phyloP scores from a whole-genome alignment of 2,329 filamentous ascomycete species.

The Sphaerulina vaccinii region DNA sequence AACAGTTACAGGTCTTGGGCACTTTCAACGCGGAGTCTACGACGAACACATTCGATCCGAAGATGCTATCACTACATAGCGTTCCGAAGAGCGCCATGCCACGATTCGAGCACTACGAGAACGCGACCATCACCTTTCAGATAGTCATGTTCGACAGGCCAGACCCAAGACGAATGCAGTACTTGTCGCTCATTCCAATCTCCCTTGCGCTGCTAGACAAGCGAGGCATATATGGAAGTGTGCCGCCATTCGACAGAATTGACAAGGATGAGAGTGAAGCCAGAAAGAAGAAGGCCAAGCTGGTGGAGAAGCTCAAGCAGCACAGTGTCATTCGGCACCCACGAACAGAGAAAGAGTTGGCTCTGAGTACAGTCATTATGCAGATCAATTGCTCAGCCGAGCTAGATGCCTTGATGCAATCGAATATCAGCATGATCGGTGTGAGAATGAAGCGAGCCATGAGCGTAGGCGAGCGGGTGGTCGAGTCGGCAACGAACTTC shows the following conservation, averaged over 20 bases:
- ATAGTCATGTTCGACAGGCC: constrained; percentile 87
- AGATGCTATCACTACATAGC: constrained; percentile 64
- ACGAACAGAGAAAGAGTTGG: constrained; percentile 77
- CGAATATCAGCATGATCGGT: constrained; percentile 80
- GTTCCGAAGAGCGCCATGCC: constrained; percentile 58
- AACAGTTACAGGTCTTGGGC: constrained; percentile 81
- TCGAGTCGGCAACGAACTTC: constrained; percentile 85
- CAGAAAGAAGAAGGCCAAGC: constrained; percentile 60
- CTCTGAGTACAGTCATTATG: constrained; percentile 77
- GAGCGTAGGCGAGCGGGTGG: constrained; percentile 91
- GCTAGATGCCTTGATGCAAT: constrained; percentile 78
- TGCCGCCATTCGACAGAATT: constrained; percentile 53
- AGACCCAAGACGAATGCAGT: constrained; percentile 86
- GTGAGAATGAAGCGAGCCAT: constrained; percentile 77
- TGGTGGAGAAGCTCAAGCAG: constrained; percentile 82
- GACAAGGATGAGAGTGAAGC: constrained; percentile 71
- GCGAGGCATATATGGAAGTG: constrained; percentile 40
- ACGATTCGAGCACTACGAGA: constrained; percentile 65
- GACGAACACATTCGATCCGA: constrained; percentile 59
- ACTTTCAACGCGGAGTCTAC: constrained; percentile 65
- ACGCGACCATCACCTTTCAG: constrained; percentile 72
- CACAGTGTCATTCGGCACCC: constrained; percentile 79
- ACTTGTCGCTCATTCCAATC: constrained; percentile 87
- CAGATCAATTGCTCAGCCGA: constrained; percentile 97
- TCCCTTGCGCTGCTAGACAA: constrained; percentile 81